phyloP scores from a whole-genome alignment of 768 basidiomycete genomes.

The Rhizopogon rudus region DNA sequence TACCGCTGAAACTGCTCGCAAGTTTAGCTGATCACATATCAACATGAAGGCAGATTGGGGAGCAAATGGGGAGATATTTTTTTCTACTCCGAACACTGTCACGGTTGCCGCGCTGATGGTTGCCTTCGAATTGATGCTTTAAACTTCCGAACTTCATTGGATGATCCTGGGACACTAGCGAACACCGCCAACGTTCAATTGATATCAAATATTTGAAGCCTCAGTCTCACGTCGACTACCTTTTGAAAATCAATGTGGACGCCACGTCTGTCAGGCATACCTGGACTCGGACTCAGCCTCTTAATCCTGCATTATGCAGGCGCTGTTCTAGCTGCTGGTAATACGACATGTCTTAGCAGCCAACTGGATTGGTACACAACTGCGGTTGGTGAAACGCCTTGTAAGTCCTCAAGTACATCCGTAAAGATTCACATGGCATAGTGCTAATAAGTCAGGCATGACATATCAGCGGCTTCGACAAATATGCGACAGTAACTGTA shows the following conservation, averaged over 20 bases:
- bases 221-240: not conserved
- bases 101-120: no score
- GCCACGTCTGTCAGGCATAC: not conserved
- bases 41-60: no score
- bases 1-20: no score
- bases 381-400: slow-evolving; percentile 17
- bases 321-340: slow-evolving; percentile 4
- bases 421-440: not conserved
- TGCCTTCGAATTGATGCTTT: no score
- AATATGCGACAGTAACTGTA: slow-evolving; percentile 15
- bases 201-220: not conserved
- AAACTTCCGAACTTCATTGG: no score
- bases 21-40: no score
- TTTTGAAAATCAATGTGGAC: not conserved
- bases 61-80: no score
- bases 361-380: slow-evolving; percentile 19
- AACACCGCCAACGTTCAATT: no score
- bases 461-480: slow-evolving; percentile 19
- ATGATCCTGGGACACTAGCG: no score
- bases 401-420: slow-evolving; percentile 4
- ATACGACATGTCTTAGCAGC: slow-evolving; percentile 11
- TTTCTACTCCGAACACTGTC: no score
- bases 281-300: no score
- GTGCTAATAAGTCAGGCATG: slow-evolving; percentile 6
- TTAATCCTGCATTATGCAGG: not conserved